Evolutionary conservation across 106 monocot species (phyloP).

Genomic region (Dendrobium chrysotoxum): DNA sequence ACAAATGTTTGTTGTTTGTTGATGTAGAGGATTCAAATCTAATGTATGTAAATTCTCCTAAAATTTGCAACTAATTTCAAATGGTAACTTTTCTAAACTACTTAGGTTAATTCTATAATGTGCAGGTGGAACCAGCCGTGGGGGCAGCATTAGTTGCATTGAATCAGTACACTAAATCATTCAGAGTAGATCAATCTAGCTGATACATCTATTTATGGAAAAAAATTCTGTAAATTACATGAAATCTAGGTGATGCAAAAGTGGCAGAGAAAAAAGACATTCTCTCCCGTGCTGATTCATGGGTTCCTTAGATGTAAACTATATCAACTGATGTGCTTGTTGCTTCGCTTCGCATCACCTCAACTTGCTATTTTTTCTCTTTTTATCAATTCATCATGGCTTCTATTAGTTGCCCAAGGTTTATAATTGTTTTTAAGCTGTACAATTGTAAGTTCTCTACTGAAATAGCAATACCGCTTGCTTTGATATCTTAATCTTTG

Average conservation of each 20-base stretch:
- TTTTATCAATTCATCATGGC: background rate
- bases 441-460: background rate
- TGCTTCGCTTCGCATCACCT: background rate
- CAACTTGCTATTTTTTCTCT: background rate
- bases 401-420: background rate
- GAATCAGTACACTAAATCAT: conserved; percentile 30
- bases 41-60: no score
- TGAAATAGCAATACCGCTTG: background rate
- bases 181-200: background rate
- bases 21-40: no score
- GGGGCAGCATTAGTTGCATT: conserved; percentile 86
- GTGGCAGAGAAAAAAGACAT: background rate
- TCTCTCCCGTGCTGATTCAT: background rate
- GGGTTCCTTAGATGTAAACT: background rate
- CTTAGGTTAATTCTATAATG: background rate
- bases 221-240: background rate
- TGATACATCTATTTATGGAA: background rate
- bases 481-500: background rate
- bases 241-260: background rate
- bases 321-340: background rate
- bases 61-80: background rate
- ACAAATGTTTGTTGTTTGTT: no score
- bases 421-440: background rate
- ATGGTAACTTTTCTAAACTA: background rate
- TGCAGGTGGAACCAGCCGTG: conserved; percentile 89